Base-by-base conservation (phyloP, 306 rosid species). In the Quercus berberidifolia region DNA sequence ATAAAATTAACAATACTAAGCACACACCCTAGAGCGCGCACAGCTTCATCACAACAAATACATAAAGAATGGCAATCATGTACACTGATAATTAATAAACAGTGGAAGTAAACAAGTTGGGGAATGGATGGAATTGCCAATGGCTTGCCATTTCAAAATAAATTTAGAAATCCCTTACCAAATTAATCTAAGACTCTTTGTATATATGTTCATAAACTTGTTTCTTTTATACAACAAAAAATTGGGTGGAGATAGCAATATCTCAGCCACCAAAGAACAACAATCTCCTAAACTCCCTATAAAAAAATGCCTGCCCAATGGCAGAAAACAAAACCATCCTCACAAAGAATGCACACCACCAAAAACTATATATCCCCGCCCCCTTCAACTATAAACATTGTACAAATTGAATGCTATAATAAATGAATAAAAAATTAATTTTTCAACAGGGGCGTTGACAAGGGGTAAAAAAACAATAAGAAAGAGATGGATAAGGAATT, bases 381-480 rank as follows among this genome's bases (percentile, higher is more conserved):
- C 90, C 88, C 71, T 25, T 79, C 79, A 55, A 65, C 81, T 83
- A 73, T 76, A 62, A 86, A 69, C 82, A 83, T 86, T 83, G 49
- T 88, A 86, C 88, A 88, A 86, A 76, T 81, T 79, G 86, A 93
- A 86, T 86, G 85, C 86, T 81, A 64, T 59, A 91, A 86, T 84
- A 71, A 87, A 92, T 90, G 92, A 92, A 92, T 92, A 82, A 91
- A 92, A 76, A 87, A 92, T 88, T 87, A 85, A 85, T 82, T 92
- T 88, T 85, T 85, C 90, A 71, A 77, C 75, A 60, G 82, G 86
- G 89, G 85, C 86, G 74, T 57, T 83, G 78, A 78, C 79, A 75
- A 55, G 87, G 85, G 85, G 75, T 51, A 59, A 64, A 57, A 55
- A 70, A 52, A 38, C 19, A n/a, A 51, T 25, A 33, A 46, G 26